Evolutionary conservation across 2,329 filamentous ascomycete genomes (phyloP).

Genomic region (Colletotrichum phormii): DNA sequence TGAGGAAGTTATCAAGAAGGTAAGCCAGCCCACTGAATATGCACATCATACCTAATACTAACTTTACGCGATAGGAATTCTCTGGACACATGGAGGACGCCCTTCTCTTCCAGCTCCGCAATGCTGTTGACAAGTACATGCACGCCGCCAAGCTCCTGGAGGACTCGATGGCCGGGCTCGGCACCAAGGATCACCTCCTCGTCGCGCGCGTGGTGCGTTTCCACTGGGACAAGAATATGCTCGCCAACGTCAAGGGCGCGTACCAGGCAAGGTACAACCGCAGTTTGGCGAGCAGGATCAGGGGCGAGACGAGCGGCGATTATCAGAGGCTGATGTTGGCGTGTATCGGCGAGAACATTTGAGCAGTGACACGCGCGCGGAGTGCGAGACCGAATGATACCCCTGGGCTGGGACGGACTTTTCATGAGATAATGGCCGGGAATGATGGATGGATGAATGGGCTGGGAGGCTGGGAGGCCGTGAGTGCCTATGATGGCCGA

Average conservation of each 20-base stretch:
- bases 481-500: not conserved
- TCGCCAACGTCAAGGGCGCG: constrained; percentile 82
- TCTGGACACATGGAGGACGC: constrained; percentile 93
- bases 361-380: not conserved
- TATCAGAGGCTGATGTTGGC: constrained; percentile 83
- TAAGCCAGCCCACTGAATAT: constrained; percentile 46
- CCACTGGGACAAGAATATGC: constrained; percentile 84
- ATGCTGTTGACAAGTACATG: constrained; percentile 83
- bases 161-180: constrained; percentile 85
- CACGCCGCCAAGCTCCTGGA: constrained; percentile 87
- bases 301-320: constrained; percentile 86
- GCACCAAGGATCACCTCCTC: constrained; percentile 87
- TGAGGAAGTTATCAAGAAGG: constrained; percentile 78
- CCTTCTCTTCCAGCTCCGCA: constrained; percentile 81
- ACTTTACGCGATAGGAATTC: constrained; percentile 69
- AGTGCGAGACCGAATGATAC: constrained; percentile 18
- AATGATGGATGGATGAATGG: not conserved
- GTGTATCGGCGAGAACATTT: constrained; percentile 61
- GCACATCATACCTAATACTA: not conserved
- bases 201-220: constrained; percentile 80
- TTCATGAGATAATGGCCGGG: not conserved
- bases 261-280: constrained; percentile 79
- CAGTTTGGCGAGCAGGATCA: constrained; percentile 76
- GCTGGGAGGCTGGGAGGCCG: not conserved
- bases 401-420: constrained; percentile 10